Evolutionary conservation across 2,329 filamentous ascomycete species (phyloP).

Genomic region (Rhynchosporium agropyri): DNA sequence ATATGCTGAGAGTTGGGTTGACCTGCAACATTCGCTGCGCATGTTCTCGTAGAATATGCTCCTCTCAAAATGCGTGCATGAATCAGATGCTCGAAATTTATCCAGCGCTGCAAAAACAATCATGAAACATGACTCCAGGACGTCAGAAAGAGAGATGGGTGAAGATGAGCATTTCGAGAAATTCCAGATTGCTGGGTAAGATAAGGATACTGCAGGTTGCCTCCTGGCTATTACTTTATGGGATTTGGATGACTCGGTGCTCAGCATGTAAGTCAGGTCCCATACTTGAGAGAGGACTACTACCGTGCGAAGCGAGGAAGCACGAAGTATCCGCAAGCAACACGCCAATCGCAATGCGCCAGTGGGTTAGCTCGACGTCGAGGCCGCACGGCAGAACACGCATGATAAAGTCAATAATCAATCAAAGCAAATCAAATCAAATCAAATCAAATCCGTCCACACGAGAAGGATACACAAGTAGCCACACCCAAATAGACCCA

Average conservation of each 20-base stretch:
- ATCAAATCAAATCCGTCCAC: neutral
- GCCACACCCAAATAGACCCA: too few relatives aligned
- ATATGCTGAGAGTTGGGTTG: neutral
- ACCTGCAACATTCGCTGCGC: conserved; percentile 11
- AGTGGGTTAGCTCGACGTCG: neutral
- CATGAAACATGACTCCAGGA: neutral
- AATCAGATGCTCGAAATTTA: neutral
- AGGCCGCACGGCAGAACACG: conserved; percentile 14
- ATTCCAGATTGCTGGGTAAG: neutral
- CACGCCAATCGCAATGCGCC: neutral
- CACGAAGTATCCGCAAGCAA: neutral
- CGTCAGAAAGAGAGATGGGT: neutral
- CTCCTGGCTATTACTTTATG: neutral
- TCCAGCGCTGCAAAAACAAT: neutral
- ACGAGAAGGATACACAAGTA: neutral
- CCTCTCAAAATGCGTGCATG: neutral
- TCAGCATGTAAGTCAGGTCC: neutral
- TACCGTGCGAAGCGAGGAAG: neutral
- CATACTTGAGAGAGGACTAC: too few relatives aligned
- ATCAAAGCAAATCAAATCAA: neutral
- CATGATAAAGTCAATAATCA: conserved; percentile 5
- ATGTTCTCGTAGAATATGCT: neutral
- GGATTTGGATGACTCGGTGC: neutral
- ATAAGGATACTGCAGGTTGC: neutral
- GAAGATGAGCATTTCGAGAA: neutral